A percentile compares a stretch with the other conserved stretches of the same genome.
These are phyloP conservation scores for Termitomyces heimii DNA, from an alignment of 768 basidiomycete species.

Conservation along the genomic window DNA sequence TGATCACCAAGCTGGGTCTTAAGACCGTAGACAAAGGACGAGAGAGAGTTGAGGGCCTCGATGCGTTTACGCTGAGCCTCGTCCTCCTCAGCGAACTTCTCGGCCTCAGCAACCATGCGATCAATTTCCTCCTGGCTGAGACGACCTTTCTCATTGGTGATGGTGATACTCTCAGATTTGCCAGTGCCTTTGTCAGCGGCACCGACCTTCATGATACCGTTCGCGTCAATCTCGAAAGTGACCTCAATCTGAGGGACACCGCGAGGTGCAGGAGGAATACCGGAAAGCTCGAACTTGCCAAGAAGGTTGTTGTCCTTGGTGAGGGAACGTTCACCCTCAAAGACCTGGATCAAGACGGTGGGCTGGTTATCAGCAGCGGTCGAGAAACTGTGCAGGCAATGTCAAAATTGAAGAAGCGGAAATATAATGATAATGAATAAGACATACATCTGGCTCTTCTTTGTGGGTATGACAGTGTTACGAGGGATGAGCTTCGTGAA, in stretches of 20 bases:
- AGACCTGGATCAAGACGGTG: conserved; percentile 95
- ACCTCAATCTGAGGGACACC: conserved; percentile 98
- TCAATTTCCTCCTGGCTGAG: conserved; percentile 88
- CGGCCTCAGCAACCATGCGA: conserved; percentile 91
- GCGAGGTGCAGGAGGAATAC: conserved; percentile 93
- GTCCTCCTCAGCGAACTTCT: conserved; percentile 73
- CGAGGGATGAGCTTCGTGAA: conserved; percentile 97
- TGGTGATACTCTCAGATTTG: conserved; percentile 86
- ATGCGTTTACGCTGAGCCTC: conserved; percentile 77
- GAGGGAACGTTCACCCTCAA: conserved; percentile 92
- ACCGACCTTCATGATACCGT: conserved; percentile 92
- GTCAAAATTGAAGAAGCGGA: conserved; percentile 18
- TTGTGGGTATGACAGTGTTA: conserved; percentile 97
- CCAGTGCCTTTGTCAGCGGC: conserved; percentile 94
- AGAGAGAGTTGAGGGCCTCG: conserved; percentile 78
- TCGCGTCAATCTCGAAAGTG: conserved; percentile 91
- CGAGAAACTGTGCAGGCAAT: conserved; percentile 45
- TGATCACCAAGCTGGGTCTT: conserved; percentile 84
- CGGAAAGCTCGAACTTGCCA: conserved; percentile 90
- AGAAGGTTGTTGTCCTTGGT: conserved; percentile 99
- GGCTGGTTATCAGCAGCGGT: conserved; percentile 90
- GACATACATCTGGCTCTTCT: conserved; percentile 89
- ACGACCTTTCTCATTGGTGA: conserved; percentile 95
- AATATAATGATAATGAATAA: not conserved
- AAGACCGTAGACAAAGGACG: conserved; percentile 79